Evolutionary conservation across 176 grass and related monocot genomes (phyloP).

Genomic region (Eragrostis curvula): DNA sequence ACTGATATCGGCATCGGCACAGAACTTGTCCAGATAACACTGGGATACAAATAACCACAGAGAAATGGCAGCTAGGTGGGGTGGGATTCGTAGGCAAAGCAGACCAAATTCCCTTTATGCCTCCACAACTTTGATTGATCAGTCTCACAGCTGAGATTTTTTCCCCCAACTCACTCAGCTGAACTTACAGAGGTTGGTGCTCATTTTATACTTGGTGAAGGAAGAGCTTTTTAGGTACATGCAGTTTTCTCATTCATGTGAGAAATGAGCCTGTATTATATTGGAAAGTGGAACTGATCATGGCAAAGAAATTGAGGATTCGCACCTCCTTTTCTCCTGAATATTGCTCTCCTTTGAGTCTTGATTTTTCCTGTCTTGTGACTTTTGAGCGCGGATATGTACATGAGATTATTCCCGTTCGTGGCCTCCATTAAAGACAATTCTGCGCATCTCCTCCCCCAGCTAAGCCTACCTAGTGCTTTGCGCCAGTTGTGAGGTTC

Average conservation of each 20-base stretch:
- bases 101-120: constrained; percentile 10
- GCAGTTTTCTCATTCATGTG: constrained; percentile 21
- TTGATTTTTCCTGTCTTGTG: not conserved
- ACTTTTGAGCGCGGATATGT: not conserved
- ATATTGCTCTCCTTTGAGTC: not conserved
- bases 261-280: constrained; percentile 36
- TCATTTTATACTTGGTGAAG: constrained; percentile 34
- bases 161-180: not conserved
- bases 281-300: constrained; percentile 18
- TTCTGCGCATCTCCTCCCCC: not conserved
- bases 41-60: not conserved
- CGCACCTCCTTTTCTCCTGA: constrained; percentile 5
- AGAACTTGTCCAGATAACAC: not conserved
- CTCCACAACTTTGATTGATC: constrained; percentile 13
- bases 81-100: constrained; percentile 13
- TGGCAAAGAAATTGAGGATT: constrained; percentile 27
- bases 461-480: not conserved
- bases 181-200: constrained; percentile 27
- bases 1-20: constrained; percentile 33
- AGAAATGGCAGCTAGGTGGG: constrained; percentile 1
- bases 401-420: not conserved
- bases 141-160: constrained; percentile 12
- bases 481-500: not conserved
- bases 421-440: not conserved
- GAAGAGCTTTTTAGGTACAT: constrained; percentile 10